Evolutionary conservation across 1,139 yeast genomes (phyloP), one percentile per base, ranked within the genome.

Genomic region (Blastobotrys proliferans): DNA sequence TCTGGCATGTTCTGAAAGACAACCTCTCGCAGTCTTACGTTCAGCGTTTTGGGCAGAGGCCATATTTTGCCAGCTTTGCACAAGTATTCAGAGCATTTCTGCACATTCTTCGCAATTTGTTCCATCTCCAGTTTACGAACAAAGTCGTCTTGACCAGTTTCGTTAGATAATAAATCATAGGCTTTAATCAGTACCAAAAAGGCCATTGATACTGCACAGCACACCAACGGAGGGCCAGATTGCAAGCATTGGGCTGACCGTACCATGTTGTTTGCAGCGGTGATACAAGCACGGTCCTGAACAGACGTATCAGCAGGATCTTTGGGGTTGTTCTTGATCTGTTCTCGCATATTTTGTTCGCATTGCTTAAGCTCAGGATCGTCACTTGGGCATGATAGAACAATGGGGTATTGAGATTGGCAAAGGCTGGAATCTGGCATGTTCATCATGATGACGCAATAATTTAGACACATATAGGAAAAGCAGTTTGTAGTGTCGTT

Each of bases 161-260:
- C n/a, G n/a, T 21, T 19, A 2, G 38, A 25, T 17, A 40, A 11
- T 11, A 19, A 24, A 18, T 40, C 43, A 28, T 40, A 40, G 14
- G 43, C 43, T 28, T 40, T 40, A 27, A 40, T 25, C 11, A 40
- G 38, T 9, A 40, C 35, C 29, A 40, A 27, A 21, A 27, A 33
- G 11, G 43, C 43, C 43, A 40, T 40, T 9, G 30, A 38, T 8
- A 40, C 35, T 17, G 38, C 27, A 14, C 42, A 38, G 26, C 43
- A 33, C 6, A 25, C 33, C 21, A 40, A 18, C n/a, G 38, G 38
- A 11, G 43, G 35, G 5, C 34, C 34, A 6, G 26, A 28, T 10
- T 25, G 26, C 25, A 19, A 18, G n/a, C 10, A 14, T 14, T 17
- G 20, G 18, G 14, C 20, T 9, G 21, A n/a, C 25, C 34, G 32